Evolutionary conservation across 1,284 basidiomycete genomes (phyloP), one percentile per base, ranked within the genome.

Genomic region (Heterobasidion occidentale): DNA sequence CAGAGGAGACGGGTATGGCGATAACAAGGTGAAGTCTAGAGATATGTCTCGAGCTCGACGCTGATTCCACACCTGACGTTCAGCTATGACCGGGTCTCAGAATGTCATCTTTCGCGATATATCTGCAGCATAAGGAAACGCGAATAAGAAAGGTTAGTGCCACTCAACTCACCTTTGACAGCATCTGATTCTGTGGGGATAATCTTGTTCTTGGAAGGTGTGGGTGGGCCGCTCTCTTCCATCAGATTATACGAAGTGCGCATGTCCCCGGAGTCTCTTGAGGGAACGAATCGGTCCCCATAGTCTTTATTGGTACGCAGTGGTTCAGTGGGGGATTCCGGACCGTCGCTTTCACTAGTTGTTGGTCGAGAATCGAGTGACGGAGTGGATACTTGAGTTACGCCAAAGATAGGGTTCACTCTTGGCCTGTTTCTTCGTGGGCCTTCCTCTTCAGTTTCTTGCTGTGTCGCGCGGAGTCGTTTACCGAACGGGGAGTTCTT

Each of bases 401-500:
- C 67, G 53, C 76, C 79, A 64, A 82, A 83, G 53, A 83, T 76
- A 27, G 78, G 73, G 55, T 81, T 80, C 47, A 79, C 73, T 58
- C 80, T 75, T 55, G 74, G 78, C 51, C 79, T 74, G 62, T 72
- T 80, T 61, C 79, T 73, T 58, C 76, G 71, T 4, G 78, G 79
- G 51, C 74, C 70, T 49, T 77, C 80, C 59, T 84, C 81, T 34
- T 77, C 74, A 35, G 78, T 66, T n/a, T 79, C 80, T 59, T 73
- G 75, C 58, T 86, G 81, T 5, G 83, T 77, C 20, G 84, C 84
- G 53, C 86, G 81, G 27, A 90, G 76, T 36, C 88, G 82, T 67
- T 90, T 90, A 46, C 86, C 88, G 70, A 88, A 90, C 0, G 84
- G 85, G 62, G 88, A 88, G 71, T 89, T 87, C 75, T 86, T 87